Percentiles rank a stretch among this genome's conserved stretches.
Evolutionary conservation across 768 basidiomycete genomes (phyloP).

Genomic region (Polyporus arcularius): DNA sequence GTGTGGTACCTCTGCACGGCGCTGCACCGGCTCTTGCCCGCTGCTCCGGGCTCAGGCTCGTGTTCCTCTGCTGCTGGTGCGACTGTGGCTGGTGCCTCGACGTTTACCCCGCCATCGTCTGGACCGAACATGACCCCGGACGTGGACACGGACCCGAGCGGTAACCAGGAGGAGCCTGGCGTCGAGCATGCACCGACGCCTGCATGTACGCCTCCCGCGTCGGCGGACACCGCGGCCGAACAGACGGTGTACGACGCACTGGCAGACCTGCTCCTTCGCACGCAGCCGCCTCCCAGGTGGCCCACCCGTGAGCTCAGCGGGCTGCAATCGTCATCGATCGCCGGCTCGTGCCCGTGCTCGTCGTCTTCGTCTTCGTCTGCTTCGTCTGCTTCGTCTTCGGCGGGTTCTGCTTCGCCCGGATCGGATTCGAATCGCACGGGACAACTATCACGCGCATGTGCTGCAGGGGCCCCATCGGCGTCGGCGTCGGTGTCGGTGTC

Average conservation of each 20-base stretch:
- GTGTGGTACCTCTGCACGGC: slow-evolving; percentile 54
- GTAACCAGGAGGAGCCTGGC: no score
- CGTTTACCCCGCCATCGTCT: not conserved
- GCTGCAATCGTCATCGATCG: no score
- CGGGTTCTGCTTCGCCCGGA: not conserved
- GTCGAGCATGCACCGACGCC: no score
- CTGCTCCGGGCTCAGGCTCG: not conserved
- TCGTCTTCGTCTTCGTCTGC: slow-evolving; percentile 9
- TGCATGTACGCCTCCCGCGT: not conserved
- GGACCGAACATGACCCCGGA: not conserved
- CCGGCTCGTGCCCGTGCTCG: not conserved
- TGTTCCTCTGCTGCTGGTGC: not conserved
- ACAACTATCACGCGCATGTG: not conserved
- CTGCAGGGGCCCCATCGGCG: no score
- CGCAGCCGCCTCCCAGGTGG: not conserved
- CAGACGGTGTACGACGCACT: slow-evolving; percentile 21
- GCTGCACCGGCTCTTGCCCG: slow-evolving; percentile 39
- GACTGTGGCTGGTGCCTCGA: not conserved
- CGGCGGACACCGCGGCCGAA: not conserved
- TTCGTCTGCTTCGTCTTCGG: not conserved
- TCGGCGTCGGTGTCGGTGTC: no score
- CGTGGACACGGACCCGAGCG: not conserved
- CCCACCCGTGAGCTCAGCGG: no score
- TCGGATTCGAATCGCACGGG: slow-evolving; percentile 11
- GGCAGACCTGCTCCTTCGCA: slow-evolving; percentile 20